Evolutionary conservation across 495 filamentous ascomycete genomes (phyloP), one percentile per base, ranked within the genome.

Genomic region (Hypoxylon fuscum): DNA sequence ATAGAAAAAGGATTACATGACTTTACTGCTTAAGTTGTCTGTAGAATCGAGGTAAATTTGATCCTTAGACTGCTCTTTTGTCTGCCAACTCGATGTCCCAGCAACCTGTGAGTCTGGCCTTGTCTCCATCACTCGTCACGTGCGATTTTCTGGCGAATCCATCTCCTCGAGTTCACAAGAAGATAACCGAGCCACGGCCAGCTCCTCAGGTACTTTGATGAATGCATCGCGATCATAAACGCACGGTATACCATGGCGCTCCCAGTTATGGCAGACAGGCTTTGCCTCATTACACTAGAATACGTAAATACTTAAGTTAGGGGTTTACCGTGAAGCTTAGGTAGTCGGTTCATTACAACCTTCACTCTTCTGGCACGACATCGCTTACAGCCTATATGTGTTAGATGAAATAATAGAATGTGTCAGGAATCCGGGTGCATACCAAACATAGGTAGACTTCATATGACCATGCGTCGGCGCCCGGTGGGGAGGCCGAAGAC

Each of bases 271-370:
- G 41, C 77, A 79, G 0, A 69, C 43, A 8, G 77, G 77, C n/a
- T 74, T 68, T 45, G 60, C 60, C 47, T 79, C 77, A 44, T 79
- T 70, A 34, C 77, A 79, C 75, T 79, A 44, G 14, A 40, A 25
- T 15, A 40, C 4, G 40, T 10, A 11, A 34, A 34, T 23, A 48
- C 9, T 17, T 35, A 10, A n/a, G 20, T 42, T 12, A 27, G 21
- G 8, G 25, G 7, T 37, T 15, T 14, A 23, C 43, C 10, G 1
- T 15, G 2, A 15, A 41, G 9, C 9, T 23, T n/a, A 35, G 37
- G 20, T 12, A 17, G 22, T 31, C 34, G 27, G 17, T 22, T 9
- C 46, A 59, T n/a, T 59, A 75, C 32, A 35, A 35, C 74, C 60
- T 76, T 76, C 38, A 77, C 74, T 48, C 72, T 55, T 45, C 75